Conservation (phyloP, 164 flowering plant genomes). For the Vitis cinerea region DNA sequence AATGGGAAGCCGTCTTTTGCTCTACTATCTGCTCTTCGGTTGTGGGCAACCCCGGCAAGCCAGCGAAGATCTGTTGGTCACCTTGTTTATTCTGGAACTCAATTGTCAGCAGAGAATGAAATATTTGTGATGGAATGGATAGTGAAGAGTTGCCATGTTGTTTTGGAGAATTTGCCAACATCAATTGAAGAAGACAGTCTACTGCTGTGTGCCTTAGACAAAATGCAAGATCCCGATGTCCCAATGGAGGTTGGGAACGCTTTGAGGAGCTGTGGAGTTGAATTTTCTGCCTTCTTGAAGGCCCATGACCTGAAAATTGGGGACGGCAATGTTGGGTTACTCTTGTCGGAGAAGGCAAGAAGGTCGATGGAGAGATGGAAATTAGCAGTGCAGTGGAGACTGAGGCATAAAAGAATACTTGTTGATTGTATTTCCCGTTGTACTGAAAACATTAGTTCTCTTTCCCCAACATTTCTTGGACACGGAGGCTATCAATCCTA, state of each 20-base stretch:
- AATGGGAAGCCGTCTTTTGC: constrained; percentile 88
- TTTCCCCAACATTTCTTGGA: too few species aligned
- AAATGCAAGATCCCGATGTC: constrained; percentile 21
- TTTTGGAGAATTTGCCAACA: constrained; percentile 55
- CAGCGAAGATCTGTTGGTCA: constrained; percentile 58
- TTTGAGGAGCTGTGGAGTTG: constrained; percentile 23
- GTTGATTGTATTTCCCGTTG: constrained; percentile 57
- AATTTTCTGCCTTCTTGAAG: constrained; percentile 44
- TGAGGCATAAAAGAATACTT: constrained; percentile 61
- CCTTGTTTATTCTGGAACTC: constrained; percentile 72
- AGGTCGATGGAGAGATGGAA: constrained; percentile 59
- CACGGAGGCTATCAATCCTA: too few species aligned
- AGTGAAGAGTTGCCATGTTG: constrained; percentile 33
- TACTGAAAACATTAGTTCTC: constrained; percentile 7
- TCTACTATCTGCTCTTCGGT: constrained; percentile 65
- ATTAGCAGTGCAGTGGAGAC: constrained; percentile 85
- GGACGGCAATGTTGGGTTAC: constrained; percentile 4
- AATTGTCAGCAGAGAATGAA: constrained; percentile 71
- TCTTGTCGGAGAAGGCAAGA: constrained; percentile 26
- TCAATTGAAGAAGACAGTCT: constrained; percentile 54
- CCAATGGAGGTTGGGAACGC: constrained; percentile 20
- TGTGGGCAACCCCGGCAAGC: constrained; percentile 65
- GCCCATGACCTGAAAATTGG: constrained; percentile 18
- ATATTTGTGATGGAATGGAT: constrained; percentile 55
- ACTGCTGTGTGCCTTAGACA: constrained; percentile 40